A percentile compares a stretch with the other conserved stretches of the same genome.
These are phyloP conservation scores for Akanthomyces dipterigenus DNA, from an alignment of 2,329 filamentous ascomycete genomes.

Conservation along the genomic window DNA sequence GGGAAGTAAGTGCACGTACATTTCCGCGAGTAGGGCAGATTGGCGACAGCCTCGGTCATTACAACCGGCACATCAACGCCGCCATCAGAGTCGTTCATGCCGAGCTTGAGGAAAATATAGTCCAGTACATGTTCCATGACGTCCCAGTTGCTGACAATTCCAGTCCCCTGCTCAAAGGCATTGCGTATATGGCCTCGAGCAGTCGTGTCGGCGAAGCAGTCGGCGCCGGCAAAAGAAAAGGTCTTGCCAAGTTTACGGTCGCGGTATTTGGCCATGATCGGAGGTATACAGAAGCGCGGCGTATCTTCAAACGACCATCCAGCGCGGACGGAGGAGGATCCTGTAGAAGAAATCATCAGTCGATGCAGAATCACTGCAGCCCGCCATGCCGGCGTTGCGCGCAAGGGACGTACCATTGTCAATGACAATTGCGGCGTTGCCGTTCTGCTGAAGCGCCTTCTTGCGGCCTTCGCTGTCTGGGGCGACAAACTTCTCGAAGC, in stretches of 20 bases:
- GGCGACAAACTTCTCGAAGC: conserved; percentile 49
- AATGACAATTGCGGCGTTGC: conserved; percentile 78
- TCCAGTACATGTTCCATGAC: conserved; percentile 92
- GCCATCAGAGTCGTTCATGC: conserved; percentile 69
- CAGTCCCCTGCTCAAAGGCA: conserved; percentile 84
- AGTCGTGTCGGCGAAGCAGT: conserved; percentile 92
- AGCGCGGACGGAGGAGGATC: conserved; percentile 80
- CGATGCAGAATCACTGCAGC: background rate
- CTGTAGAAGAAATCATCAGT: conserved; percentile 36
- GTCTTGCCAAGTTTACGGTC: conserved; percentile 90
- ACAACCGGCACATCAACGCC: conserved; percentile 79
- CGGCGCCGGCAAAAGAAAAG: conserved; percentile 84
- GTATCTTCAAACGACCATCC: conserved; percentile 89
- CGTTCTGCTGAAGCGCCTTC: conserved; percentile 53
- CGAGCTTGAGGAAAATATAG: conserved; percentile 90
- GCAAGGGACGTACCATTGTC: conserved; percentile 70
- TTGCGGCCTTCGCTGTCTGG: conserved; percentile 62
- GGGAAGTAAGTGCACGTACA: conserved; percentile 51
- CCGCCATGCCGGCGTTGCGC: background rate
- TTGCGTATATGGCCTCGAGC: conserved; percentile 84
- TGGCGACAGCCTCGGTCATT: conserved; percentile 93
- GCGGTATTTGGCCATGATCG: conserved; percentile 90
- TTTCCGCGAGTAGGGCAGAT: conserved; percentile 79
- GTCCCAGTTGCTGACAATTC: conserved; percentile 95
- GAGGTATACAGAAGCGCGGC: conserved; percentile 76